Base-by-base conservation (phyloP, 768 basidiomycete species). In the Kwoniella shandongensis region DNA sequence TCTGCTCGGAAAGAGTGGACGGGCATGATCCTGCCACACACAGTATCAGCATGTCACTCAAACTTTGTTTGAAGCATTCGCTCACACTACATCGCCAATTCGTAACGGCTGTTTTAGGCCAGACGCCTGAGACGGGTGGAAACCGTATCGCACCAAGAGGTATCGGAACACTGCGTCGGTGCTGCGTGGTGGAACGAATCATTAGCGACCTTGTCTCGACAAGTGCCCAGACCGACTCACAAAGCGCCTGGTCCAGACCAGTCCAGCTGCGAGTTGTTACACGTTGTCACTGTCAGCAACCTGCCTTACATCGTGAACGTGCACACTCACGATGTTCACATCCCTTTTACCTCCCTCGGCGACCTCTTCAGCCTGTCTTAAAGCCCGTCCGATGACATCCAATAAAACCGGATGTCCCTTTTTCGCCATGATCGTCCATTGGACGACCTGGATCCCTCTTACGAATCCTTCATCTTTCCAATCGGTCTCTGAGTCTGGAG, bases 381-480 rank as follows among this genome's bases (percentile, higher is more conserved):
- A 22, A 6, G 54, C 64, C 32, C 55, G 42, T 26, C 56, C 60
- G 13, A 70, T 41, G 1, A 66, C 65, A 40, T 70, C 68, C 12
- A 70, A 40, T 20, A 70, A 59, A 6, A 70, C 51, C 5, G 68
- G 68, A 61, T 70, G 68, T 27, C 48, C 41, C 7, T 54, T 57
- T 38, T 63, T 63, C 4, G 68, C 55, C 30, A 58, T 29, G 15
- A 70, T 54, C 3, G 68, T 70, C 68, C 68, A 70, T 54, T 70
- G 60, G 1, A 58, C 60, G 40, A 70, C 41, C 41, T 70, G 68
- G 20, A 70, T 40, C 22, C 68, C 68, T 26, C 68, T 38, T 6
- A 57, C 54, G 27, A 59, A 64, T 2, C 52, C 57, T n/a, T 56
- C 47, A 11, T 50, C 42, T 17, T 53, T 26, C 68, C 68, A 70